Conservation (phyloP, 345 rosid species). For the Tarenaya hassleriana region DNA sequence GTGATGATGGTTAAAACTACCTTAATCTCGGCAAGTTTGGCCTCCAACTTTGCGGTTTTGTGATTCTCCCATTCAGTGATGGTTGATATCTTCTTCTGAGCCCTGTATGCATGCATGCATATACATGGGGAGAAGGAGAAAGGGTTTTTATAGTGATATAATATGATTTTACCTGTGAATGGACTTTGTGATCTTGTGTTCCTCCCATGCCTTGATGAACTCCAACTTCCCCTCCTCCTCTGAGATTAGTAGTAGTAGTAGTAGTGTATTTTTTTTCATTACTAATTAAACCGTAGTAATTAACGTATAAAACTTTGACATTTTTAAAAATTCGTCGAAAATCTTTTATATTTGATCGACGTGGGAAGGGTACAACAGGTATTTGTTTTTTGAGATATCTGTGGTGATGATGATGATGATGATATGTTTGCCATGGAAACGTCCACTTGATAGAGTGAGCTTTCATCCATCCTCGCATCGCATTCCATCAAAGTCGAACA, state of each 20-base stretch:
- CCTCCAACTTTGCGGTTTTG: slow-evolving; percentile 59
- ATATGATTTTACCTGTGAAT: slow-evolving; percentile 52
- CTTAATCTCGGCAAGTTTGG: slow-evolving; percentile 55
- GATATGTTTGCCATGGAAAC: no score
- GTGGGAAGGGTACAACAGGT: no score
- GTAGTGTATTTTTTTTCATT: no score
- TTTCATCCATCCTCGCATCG: no score
- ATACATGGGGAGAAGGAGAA: not conserved
- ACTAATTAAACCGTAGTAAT: no score
- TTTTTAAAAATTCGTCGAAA: no score
- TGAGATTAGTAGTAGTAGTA: not conserved
- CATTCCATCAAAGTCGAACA: no score
- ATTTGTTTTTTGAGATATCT: no score
- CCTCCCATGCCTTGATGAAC: slow-evolving; percentile 80
- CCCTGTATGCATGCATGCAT: slow-evolving; percentile 37
- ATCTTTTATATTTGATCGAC: no score
- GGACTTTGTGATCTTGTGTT: slow-evolving; percentile 58
- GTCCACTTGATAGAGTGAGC: no score
- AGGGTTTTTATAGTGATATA: not conserved
- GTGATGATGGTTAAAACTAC: slow-evolving; percentile 27
- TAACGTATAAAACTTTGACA: no score
- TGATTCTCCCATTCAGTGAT: slow-evolving; percentile 74
- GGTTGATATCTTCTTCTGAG: slow-evolving; percentile 54
- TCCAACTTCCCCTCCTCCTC: slow-evolving; percentile 48
- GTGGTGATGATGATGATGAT: no score